Conservation (phyloP, 1,284 basidiomycete genomes). For the Boletellus sp. region DNA sequence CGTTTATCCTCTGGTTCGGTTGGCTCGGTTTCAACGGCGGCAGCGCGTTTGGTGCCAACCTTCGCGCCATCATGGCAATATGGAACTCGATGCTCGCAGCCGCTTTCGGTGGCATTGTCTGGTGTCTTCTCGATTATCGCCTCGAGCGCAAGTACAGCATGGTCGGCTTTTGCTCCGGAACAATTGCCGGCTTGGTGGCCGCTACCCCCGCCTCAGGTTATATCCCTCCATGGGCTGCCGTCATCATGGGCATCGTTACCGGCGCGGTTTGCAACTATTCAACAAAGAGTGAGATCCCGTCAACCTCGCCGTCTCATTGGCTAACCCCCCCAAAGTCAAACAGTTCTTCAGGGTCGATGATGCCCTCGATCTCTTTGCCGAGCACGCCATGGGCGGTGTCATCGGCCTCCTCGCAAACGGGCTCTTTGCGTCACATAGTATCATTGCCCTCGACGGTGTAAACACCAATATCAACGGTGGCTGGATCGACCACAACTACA, state of each 20-base stretch:
- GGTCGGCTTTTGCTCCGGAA: conserved; percentile 88
- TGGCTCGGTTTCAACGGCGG: conserved; percentile 73
- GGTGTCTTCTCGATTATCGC: conserved; percentile 85
- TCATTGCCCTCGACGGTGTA: conserved; percentile 74
- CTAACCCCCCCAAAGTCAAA: conserved; percentile 50
- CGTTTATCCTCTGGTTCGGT: conserved; percentile 88
- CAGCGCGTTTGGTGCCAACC: conserved; percentile 86
- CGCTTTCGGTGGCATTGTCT: conserved; percentile 77
- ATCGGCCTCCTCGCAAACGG: conserved; percentile 79
- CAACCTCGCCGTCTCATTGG: not conserved
- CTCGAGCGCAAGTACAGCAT: conserved; percentile 79
- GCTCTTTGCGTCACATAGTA: conserved; percentile 67
- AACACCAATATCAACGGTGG: conserved; percentile 68
- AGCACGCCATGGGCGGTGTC: conserved; percentile 88
- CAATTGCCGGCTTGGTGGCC: conserved; percentile 87
- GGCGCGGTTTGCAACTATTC: conserved; percentile 83
- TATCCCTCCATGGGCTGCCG: conserved; percentile 64
- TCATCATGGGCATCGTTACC: conserved; percentile 76
- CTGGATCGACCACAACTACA: conserved; percentile 70
- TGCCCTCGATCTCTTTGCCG: conserved; percentile 84
- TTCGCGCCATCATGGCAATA: conserved; percentile 82
- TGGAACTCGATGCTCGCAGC: conserved; percentile 87
- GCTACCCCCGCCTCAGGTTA: conserved; percentile 79
- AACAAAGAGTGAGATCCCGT: conserved; percentile 65
- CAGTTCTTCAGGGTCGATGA: conserved; percentile 71